Evolutionary conservation across 208 protist genomes (phyloP), one percentile per base, ranked within the genome.

Genomic region (Leishmania tarentolae): DNA sequence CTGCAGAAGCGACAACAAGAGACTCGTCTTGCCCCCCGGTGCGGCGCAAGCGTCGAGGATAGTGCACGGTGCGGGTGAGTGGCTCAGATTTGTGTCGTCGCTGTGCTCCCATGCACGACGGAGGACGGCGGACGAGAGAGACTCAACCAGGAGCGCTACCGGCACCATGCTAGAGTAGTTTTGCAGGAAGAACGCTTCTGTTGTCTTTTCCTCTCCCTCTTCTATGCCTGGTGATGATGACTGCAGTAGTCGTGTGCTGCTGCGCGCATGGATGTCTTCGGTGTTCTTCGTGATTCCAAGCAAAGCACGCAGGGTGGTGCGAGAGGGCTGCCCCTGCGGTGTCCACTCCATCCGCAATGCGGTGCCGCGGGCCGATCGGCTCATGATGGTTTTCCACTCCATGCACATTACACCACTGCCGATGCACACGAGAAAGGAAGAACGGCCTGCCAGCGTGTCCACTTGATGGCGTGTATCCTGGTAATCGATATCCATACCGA

Each of bases 11-110:
- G 90, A 94, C 31, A 92, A 31, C 21, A 99, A 81, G 69, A 98
- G 87, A 35, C 94, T 93, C 15, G 97, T 94, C 80, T 99, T 99
- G 44, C 97, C 97, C 31, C 98, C 98, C 9, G 98, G 98, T 21
- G 96, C 97, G 15, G 96, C 95, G 78, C 96, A 98, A 75, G 98
- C 95, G 84, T 99, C 97, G 28, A 99, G 80, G 40, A 99, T 78
- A 15, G 56, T 69, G 73, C 79, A 83, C 42, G 46, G 8, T 17
- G 37, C 7, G 5, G 69, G 52, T 19, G 37, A 50, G 35, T 11
- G 21, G n/a, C 24, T 47, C n/a, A n/a, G 50, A 69, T 40, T 56
- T 44, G 66, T 47, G 75, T 81, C 69, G 59, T 68, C 46, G 72
- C 40, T 61, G 19, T 61, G 52, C 28, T 31, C 13, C 74, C 57